Conservation (phyloP, 108 stramenopile genomes). For the Skeletonema tropicum region DNA sequence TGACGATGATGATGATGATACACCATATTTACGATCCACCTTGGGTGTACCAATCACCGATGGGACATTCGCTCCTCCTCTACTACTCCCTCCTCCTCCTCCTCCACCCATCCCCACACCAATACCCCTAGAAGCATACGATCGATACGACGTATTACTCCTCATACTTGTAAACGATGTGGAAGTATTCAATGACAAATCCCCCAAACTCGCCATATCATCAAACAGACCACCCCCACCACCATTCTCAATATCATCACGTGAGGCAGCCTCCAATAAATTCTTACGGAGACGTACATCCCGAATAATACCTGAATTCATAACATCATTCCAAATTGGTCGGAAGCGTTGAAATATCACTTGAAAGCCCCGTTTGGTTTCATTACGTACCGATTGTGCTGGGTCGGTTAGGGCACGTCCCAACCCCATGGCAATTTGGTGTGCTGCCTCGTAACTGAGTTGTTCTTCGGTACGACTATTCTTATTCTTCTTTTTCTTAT, state of each 20-base stretch:
- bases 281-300: slow-evolving; percentile 58
- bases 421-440: slow-evolving; percentile 63
- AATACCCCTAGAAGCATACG: slow-evolving; percentile 36
- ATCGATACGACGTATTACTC: slow-evolving; percentile 37
- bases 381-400: slow-evolving; percentile 62
- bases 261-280: slow-evolving; percentile 47
- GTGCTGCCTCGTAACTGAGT: slow-evolving; percentile 25
- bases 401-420: slow-evolving; percentile 70
- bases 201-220: slow-evolving; percentile 40
- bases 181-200: slow-evolving; percentile 52
- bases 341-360: slow-evolving; percentile 52
- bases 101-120: not conserved
- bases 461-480: slow-evolving; percentile 33
- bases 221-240: slow-evolving; percentile 49
- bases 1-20: not conserved
- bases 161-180: slow-evolving; percentile 35
- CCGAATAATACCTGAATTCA: slow-evolving; percentile 51
- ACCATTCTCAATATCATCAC: slow-evolving; percentile 23
- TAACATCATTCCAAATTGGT: slow-evolving; percentile 60
- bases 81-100: not conserved
- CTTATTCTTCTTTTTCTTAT: slow-evolving; percentile 42
- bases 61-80: slow-evolving; percentile 8
- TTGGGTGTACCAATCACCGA: slow-evolving; percentile 42
- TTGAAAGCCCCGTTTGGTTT: slow-evolving; percentile 65
- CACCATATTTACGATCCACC: slow-evolving; percentile 10